A percentile compares a stretch with the other conserved stretches of the same genome.
phyloP scores from a whole-genome alignment of 306 rosid species.

The Oemleria cerasiformis region DNA sequence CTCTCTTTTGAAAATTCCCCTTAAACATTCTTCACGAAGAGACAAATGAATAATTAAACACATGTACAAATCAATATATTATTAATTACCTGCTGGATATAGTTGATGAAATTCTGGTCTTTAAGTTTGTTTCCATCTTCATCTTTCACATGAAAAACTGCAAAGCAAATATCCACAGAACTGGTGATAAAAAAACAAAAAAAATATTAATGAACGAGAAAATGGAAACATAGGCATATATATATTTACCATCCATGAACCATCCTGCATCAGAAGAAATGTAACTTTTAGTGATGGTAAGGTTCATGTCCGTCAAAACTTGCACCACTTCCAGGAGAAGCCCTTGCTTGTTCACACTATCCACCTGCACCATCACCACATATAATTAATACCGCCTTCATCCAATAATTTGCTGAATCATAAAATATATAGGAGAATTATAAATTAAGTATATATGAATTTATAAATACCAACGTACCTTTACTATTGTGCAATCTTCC shows the following conservation, averaged over 20 bases:
- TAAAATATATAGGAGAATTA: no score
- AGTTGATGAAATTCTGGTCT: slow-evolving; percentile 47
- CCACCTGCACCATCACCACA: slow-evolving; percentile 38
- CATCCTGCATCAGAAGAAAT: slow-evolving; percentile 74
- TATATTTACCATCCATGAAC: slow-evolving; percentile 63
- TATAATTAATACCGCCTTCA: neutral
- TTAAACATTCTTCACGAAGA: neutral
- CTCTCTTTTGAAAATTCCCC: no score
- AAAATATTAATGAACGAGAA: neutral
- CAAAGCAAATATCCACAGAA: slow-evolving; percentile 6
- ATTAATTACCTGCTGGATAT: slow-evolving; percentile 44
- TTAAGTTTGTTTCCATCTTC: slow-evolving; percentile 54
- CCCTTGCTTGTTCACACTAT: slow-evolving; percentile 65
- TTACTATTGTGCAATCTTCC: slow-evolving; percentile 66
- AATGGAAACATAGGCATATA: neutral
- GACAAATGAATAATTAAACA: neutral
- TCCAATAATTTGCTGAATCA: neutral
- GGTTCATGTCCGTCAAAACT: slow-evolving; percentile 67
- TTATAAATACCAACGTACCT: slow-evolving; percentile 39
- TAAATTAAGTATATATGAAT: no score
- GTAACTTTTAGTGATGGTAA: slow-evolving; percentile 56
- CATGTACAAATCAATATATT: no score
- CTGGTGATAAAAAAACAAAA: neutral
- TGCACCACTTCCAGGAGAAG: slow-evolving; percentile 73
- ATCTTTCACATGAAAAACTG: slow-evolving; percentile 69